Evolutionary conservation across 2,329 filamentous ascomycete species (phyloP), one percentile per base, ranked within the genome.

Genomic region (Juglanconis sp.): DNA sequence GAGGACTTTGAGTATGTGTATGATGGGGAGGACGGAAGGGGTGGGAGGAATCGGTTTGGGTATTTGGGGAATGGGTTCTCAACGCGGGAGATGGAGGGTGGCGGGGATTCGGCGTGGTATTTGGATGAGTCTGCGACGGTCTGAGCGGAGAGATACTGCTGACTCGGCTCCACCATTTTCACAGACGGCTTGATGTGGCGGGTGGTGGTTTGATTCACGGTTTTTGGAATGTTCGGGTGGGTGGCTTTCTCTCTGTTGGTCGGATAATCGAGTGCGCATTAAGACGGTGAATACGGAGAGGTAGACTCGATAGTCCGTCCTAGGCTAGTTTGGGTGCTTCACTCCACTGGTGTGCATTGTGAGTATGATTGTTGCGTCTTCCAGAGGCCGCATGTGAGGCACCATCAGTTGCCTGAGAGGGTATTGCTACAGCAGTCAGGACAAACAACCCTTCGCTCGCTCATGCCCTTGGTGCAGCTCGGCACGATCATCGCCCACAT

Each of bases 31-130:
- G 63, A 55, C 1, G 58, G 48, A 51, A n/a, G 49, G 57, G 36
- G 13, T 68, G 63, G 64, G n/a, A 63, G 64, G 59, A 83, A 83
- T 64, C 70, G 80, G 36, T 83, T 82, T 64, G 69, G 65, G n/a
- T 83, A 81, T 60, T 70, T 83, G 8, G 81, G 81, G 8, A 83
- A 83, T 53, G 81, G 81, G 1, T 82, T 82, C 65, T 81, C 81
- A 31, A 71, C 70, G 4, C 74, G 72, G 65, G 80, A 83, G 71
- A 60, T 77, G 9, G 74, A 74, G 42, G 70, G 70, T 1, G 56
- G 54, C 2, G 68, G 61, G 15, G 74, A 80, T 51, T 65, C 72
- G 35, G 76, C 77, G 1, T 80, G 77, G 77, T 81, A 81, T 58
- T 67, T 81, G 5, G 74, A 73, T 15, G 62, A 62, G 53, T 36